These are phyloP conservation scores for Salmacisia buchloeana DNA, from an alignment of 1,284 basidiomycete species.

Conservation along the genomic window DNA sequence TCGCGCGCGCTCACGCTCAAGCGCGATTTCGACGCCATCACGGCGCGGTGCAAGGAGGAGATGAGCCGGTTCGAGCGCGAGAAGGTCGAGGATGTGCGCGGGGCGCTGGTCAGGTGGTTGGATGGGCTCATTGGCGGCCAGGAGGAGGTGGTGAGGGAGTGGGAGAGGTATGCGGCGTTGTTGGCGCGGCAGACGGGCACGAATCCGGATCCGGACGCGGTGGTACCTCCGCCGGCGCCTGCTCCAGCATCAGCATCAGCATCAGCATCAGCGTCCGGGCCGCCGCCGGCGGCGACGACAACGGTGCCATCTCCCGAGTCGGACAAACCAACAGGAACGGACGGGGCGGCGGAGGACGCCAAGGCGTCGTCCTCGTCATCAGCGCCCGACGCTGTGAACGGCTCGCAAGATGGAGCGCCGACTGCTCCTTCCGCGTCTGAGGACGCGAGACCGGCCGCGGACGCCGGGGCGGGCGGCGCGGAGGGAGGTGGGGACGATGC, in stretches of 20 bases:
- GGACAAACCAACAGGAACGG: neutral
- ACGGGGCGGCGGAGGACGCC: neutral
- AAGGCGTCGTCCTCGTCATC: neutral
- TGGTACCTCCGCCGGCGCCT: neutral
- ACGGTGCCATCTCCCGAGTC: neutral
- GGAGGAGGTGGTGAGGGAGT: constrained; percentile 61
- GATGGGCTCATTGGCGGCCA: constrained; percentile 76
- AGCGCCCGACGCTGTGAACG: neutral
- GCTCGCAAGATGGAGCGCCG: neutral
- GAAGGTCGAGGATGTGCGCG: constrained; percentile 80
- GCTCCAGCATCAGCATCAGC: neutral
- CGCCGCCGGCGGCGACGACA: neutral
- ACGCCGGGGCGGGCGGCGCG: neutral
- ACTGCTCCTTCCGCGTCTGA: neutral
- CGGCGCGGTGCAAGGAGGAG: constrained; percentile 80
- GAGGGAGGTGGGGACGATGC: too few species aligned
- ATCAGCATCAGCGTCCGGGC: neutral
- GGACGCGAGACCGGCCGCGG: neutral
- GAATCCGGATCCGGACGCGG: constrained; percentile 6
- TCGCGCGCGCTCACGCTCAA: constrained; percentile 51
- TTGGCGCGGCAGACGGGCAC: constrained; percentile 33
- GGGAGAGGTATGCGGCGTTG: constrained; percentile 31
- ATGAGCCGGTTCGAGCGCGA: constrained; percentile 90
- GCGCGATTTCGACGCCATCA: constrained; percentile 79
- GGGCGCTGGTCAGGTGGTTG: constrained; percentile 67